Evolutionary conservation across 129 eudicot genomes (phyloP).

Genomic region (Ambrosia trifida): DNA sequence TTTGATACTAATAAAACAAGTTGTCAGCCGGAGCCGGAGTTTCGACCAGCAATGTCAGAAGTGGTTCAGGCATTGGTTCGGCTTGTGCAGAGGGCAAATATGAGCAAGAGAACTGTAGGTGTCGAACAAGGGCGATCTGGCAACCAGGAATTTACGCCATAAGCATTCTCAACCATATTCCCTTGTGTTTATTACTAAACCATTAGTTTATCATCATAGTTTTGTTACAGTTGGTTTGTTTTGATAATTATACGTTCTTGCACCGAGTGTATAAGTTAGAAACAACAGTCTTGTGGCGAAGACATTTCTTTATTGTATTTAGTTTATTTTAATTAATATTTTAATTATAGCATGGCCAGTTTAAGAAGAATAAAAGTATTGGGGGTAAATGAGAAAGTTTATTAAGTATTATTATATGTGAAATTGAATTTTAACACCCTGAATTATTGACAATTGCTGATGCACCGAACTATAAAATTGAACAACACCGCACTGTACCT

Average conservation of each 20-base stretch:
- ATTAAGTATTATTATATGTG: too few species aligned
- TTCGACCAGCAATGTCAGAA: conserved; percentile 71
- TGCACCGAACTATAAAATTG: too few species aligned
- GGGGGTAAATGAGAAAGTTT: too few species aligned
- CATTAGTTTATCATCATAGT: not conserved
- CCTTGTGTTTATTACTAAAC: not conserved
- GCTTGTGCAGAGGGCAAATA: conserved; percentile 53
- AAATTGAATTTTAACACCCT: too few species aligned
- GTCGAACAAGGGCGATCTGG: conserved; percentile 51
- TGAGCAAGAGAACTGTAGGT: conserved; percentile 68
- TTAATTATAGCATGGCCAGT: too few species aligned
- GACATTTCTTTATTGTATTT: not conserved
- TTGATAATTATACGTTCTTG: not conserved
- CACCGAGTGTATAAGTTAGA: not conserved
- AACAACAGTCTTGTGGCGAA: conserved; percentile 5
- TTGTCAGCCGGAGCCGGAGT: conserved; percentile 62
- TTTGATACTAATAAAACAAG: not conserved
- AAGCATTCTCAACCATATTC: not conserved
- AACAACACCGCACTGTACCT: too few species aligned
- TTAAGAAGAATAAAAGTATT: too few species aligned
- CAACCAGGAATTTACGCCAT: conserved; percentile 29
- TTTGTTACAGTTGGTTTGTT: not conserved
- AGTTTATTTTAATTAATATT: too few species aligned
- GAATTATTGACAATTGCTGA: too few species aligned
- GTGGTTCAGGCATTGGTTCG: conserved; percentile 62